These are phyloP conservation scores for Penicillium riverlandense DNA, from an alignment of 495 filamentous ascomycete species.

Conservation along the genomic window DNA sequence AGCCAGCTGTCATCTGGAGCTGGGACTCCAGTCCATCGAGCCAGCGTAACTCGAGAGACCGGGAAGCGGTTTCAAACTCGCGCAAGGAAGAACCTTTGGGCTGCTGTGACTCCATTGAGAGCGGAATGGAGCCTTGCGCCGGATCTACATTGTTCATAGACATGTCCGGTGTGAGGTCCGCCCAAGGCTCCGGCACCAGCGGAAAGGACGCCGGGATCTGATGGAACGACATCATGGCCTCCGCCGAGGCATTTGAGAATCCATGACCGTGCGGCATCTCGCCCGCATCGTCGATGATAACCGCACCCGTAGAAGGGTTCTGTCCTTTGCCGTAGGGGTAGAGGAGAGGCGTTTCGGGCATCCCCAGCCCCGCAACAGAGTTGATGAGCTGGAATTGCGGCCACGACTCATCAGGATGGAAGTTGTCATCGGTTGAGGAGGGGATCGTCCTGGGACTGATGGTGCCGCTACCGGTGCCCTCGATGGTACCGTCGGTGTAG, in stretches of 20 bases:
- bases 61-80: conserved; percentile 21
- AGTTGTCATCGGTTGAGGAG: conserved; percentile 39
- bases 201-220: conserved; percentile 29
- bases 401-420: conserved; percentile 36
- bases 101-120: conserved; percentile 18
- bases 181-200: conserved; percentile 27
- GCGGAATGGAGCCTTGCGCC: conserved; percentile 12
- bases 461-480: conserved; percentile 33
- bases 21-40: conserved; percentile 30
- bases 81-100: conserved; percentile 16
- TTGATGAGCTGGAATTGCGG: conserved; percentile 35
- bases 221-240: conserved; percentile 28
- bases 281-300: conserved; percentile 36
- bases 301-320: conserved; percentile 19
- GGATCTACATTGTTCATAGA: conserved; percentile 14
- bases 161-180: conserved; percentile 13
- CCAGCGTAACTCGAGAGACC: conserved; percentile 34
- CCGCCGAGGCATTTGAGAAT: conserved; percentile 24
- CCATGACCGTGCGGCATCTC: conserved; percentile 28
- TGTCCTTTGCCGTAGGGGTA: conserved; percentile 32
- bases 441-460: conserved; percentile 37
- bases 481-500: conserved; percentile 22
- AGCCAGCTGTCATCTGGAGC: conserved; percentile 25
- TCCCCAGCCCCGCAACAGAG: conserved; percentile 20
- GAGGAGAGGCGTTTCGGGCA: conserved; percentile 32